phyloP scores from a whole-genome alignment of 2,329 filamentous ascomycete species.

The Madurella fahalii region DNA sequence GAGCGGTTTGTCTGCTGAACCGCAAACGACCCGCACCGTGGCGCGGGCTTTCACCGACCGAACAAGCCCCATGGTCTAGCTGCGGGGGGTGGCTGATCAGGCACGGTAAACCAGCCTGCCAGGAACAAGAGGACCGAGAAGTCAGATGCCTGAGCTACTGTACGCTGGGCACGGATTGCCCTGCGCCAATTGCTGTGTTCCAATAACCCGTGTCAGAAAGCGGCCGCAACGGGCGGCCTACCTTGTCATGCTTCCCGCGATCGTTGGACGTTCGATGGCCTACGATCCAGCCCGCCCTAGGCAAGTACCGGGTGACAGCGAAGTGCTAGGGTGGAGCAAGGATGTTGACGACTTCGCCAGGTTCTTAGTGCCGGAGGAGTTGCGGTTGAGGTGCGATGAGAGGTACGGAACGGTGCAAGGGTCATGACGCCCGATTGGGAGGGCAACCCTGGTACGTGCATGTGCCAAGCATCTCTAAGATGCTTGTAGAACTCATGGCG shows the following conservation, averaged over 20 bases:
- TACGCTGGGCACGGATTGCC: not conserved
- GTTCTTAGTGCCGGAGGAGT: not conserved
- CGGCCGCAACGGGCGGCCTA: not conserved
- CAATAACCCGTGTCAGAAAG: not conserved
- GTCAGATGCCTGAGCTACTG: not conserved
- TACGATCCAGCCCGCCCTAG: slow-evolving; percentile 11
- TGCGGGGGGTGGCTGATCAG: slow-evolving; percentile 5
- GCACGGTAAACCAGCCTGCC: not conserved
- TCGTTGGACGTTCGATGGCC: slow-evolving; percentile 6
- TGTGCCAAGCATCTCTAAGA: slow-evolving; percentile 9
- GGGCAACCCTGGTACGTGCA: not conserved
- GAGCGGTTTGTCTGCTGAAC: slow-evolving; percentile 8
- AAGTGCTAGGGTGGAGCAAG: not conserved
- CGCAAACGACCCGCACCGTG: slow-evolving; percentile 8
- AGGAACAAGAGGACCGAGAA: not conserved
- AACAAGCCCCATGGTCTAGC: slow-evolving; percentile 3
- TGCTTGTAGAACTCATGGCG: slow-evolving; percentile 6
- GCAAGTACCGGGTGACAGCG: not conserved
- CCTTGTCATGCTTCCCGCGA: not conserved
- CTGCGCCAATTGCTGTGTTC: not conserved
- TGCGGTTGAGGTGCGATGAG: not conserved
- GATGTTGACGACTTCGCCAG: not conserved
- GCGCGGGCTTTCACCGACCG: slow-evolving; percentile 3
- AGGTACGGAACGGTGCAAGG: not conserved
- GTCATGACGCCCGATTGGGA: slow-evolving; percentile 6